A percentile compares a stretch with the other conserved stretches of the same genome.
Evolutionary conservation across 176 grass and related monocot genomes (phyloP).

Genomic region (Bromus sterilis): DNA sequence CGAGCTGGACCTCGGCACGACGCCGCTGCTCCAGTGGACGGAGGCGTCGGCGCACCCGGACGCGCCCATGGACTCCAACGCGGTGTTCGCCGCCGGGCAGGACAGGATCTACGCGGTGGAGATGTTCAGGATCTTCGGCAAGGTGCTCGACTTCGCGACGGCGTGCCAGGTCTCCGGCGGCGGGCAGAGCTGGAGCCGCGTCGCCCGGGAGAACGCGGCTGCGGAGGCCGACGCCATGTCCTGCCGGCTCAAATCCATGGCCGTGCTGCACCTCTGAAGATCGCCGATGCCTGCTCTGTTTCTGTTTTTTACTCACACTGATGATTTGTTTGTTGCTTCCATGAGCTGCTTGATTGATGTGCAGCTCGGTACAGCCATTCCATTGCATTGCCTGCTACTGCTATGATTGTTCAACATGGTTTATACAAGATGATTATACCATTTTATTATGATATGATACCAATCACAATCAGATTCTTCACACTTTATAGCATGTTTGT

Average conservation of each 20-base stretch:
- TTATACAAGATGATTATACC: background rate
- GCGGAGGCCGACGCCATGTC: slow-evolving; percentile 66
- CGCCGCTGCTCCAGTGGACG: slow-evolving; percentile 29
- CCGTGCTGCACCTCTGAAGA: slow-evolving; percentile 40
- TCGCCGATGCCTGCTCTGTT: background rate
- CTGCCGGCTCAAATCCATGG: slow-evolving; percentile 70
- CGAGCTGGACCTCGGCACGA: slow-evolving; percentile 46
- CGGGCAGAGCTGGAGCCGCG: slow-evolving; percentile 49
- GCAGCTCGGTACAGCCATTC: background rate
- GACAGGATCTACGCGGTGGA: slow-evolving; percentile 65
- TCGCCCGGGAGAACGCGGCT: slow-evolving; percentile 45
- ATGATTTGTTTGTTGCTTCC: background rate
- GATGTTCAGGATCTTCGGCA: slow-evolving; percentile 96
- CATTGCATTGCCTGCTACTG: slow-evolving; percentile 13
- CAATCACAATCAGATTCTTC: background rate
- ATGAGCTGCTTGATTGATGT: background rate
- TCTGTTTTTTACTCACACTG: background rate
- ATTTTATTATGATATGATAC: background rate
- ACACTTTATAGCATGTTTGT: background rate
- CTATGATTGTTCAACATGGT: background rate
- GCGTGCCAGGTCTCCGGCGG: slow-evolving; percentile 37
- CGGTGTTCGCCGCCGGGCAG: slow-evolving; percentile 34
- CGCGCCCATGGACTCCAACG: slow-evolving; percentile 88
- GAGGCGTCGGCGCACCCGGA: slow-evolving; percentile 76
- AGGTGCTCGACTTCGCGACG: slow-evolving; percentile 83